phyloP scores from a whole-genome alignment of 192 early-diverging fungal genomes.

The Pilobolus umbonatus region DNA sequence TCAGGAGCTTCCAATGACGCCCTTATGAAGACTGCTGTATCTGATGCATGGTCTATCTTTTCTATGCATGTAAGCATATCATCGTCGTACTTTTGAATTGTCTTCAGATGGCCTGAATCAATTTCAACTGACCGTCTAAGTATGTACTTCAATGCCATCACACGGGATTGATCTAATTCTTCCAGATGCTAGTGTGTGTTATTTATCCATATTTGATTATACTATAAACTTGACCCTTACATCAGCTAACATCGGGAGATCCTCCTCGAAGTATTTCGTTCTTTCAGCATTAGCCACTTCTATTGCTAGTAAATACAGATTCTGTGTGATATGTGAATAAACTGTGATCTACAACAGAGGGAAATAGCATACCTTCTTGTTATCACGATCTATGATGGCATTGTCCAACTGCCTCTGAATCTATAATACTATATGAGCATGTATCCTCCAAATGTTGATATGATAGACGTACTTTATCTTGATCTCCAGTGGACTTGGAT shows the following conservation, averaged over 20 bases:
- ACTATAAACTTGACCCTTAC: constrained; percentile 30
- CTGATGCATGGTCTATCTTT: constrained; percentile 46
- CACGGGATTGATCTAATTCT: constrained; percentile 51
- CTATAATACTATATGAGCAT: constrained; percentile 14
- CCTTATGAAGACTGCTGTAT: constrained; percentile 50
- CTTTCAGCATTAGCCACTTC: constrained; percentile 60
- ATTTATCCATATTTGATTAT: not conserved
- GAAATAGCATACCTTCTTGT: constrained; percentile 42
- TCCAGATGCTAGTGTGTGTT: constrained; percentile 71
- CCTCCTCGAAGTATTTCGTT: constrained; percentile 54
- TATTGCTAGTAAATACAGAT: constrained; percentile 61
- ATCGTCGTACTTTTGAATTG: constrained; percentile 32
- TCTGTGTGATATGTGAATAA: constrained; percentile 36
- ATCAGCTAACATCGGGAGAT: constrained; percentile 56
- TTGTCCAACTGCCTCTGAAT: constrained; percentile 39
- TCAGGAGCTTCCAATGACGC: constrained; percentile 22
- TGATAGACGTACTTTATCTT: constrained; percentile 43
- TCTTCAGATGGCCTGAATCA: constrained; percentile 36
- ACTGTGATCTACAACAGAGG: not conserved
- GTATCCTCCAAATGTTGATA: not conserved
- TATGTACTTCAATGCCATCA: constrained; percentile 47
- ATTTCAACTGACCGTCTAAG: constrained; percentile 46
- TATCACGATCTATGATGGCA: constrained; percentile 67
- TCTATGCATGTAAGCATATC: constrained; percentile 29
- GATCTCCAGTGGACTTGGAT: constrained; percentile 55